Evolutionary conservation across 2,329 filamentous ascomycete species (phyloP), one percentile per base, ranked within the genome.

Genomic region (Colletotrichum chrysophilum): DNA sequence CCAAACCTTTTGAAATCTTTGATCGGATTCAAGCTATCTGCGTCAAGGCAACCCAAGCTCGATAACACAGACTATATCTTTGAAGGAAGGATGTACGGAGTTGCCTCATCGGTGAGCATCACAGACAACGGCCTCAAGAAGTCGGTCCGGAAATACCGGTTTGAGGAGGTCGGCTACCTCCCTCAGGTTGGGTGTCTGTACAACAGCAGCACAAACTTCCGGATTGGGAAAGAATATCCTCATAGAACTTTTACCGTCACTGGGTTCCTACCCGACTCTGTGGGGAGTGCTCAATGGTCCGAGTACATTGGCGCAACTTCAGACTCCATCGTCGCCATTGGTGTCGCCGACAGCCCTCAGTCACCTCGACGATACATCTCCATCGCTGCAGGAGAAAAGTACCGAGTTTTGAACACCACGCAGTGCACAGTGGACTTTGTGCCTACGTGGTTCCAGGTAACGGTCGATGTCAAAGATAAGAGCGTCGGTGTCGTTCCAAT

Each of bases 181-280:
- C 64, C 82, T 16, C 78, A 80, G 10, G 82, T 84, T 8, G 79
- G 76, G 2, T 86, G 84, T 77, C 83, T 82, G 21, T 84, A 85
- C 78, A 86, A 86, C 77, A 34, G 62, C 9, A 83, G 79, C n/a
- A 80, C 79, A 5, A 76, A 82, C 38, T 86, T 84, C 62, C 64
- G 61, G 4, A 77, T 83, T 21, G 56, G 8, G 8, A 36, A 30
- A 34, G 68, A 70, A 36, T 64, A 58, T 26, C 66, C 66, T 8
- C 26, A 68, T 55, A 61, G 74, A 4, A 77, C 83, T 4, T 75
- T 65, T 38, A 21, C 62, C 4, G 68, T 62, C 13, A 24, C 36
- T 16, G 74, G 75, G 3, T 58, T 61, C 16, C 43, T 77, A 9
- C 75, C 76, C 4, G 71, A 78, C 36, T 72, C 38, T 32, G 60